These are phyloP conservation scores for Avena atlantica DNA, from an alignment of 176 grass and related monocot species.

Conservation along the genomic window DNA sequence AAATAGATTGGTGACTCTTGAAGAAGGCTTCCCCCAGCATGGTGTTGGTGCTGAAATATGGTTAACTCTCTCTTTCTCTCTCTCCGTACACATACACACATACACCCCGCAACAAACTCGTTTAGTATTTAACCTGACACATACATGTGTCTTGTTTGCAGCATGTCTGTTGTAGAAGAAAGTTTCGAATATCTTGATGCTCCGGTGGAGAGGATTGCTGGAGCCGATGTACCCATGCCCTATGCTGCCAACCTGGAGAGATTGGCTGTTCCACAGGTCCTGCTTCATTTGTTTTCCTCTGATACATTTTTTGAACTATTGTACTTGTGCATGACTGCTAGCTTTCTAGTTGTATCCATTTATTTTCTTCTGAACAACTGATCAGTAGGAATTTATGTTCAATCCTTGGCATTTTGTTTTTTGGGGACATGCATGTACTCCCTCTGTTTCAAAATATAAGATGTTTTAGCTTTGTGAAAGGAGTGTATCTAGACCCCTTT, in stretches of 20 bases:
- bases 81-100: neutral
- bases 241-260: constrained; percentile 97
- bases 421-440: neutral
- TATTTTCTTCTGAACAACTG: constrained; percentile 8
- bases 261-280: constrained; percentile 95
- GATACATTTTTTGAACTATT: neutral
- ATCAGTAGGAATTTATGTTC: constrained; percentile 19
- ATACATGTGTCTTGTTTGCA: constrained; percentile 41
- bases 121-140: constrained; percentile 25
- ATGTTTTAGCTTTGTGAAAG: no score
- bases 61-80: constrained; percentile 42
- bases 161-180: constrained; percentile 91
- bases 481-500: no score
- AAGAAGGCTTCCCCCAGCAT: constrained; percentile 97
- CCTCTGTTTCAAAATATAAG: no score
- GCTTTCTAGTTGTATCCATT: constrained; percentile 26
- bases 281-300: neutral
- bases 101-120: neutral
- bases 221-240: constrained; percentile 94
- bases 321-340: neutral
- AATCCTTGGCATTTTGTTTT: constrained; percentile 9
- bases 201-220: constrained; percentile 92
- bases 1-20: constrained; percentile 80
- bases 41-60: constrained; percentile 96
- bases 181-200: constrained; percentile 96